These are phyloP conservation scores for Lipomyces mesembrius DNA, from an alignment of 805 yeast species.

Conservation along the genomic window DNA sequence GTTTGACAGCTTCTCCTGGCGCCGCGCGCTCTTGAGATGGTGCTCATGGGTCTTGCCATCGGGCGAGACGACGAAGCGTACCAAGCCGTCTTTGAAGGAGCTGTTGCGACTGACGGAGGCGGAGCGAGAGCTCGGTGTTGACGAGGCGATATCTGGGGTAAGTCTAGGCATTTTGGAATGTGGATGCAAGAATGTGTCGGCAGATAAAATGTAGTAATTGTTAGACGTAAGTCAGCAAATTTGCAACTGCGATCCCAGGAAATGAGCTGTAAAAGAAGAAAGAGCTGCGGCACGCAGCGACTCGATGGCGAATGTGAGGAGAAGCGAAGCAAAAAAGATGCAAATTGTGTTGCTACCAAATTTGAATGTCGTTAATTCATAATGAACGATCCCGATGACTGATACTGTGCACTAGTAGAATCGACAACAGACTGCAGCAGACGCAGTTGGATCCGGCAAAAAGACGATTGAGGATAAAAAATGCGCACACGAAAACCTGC, in stretches of 20 bases:
- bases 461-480: too few species aligned
- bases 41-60: constrained; percentile 79
- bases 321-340: neutral
- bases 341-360: neutral
- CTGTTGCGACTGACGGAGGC: constrained; percentile 11
- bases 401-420: neutral
- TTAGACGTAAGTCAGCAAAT: neutral
- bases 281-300: neutral
- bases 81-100: constrained; percentile 32
- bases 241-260: neutral
- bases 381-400: neutral
- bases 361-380: neutral
- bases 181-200: neutral
- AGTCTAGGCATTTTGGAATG: neutral
- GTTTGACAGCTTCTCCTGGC: constrained; percentile 63
- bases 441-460: neutral
- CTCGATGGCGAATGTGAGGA: neutral
- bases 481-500: constrained; percentile 5
- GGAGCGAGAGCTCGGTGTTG: constrained; percentile 4
- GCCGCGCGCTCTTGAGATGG: constrained; percentile 64
- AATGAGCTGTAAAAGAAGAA: neutral
- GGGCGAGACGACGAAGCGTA: constrained; percentile 33
- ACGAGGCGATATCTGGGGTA: constrained; percentile 1
- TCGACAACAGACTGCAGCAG: neutral
- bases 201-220: neutral